Conservation (phyloP, 2,329 filamentous ascomycete species). For the Graphilbum ipis-grandicollis region DNA sequence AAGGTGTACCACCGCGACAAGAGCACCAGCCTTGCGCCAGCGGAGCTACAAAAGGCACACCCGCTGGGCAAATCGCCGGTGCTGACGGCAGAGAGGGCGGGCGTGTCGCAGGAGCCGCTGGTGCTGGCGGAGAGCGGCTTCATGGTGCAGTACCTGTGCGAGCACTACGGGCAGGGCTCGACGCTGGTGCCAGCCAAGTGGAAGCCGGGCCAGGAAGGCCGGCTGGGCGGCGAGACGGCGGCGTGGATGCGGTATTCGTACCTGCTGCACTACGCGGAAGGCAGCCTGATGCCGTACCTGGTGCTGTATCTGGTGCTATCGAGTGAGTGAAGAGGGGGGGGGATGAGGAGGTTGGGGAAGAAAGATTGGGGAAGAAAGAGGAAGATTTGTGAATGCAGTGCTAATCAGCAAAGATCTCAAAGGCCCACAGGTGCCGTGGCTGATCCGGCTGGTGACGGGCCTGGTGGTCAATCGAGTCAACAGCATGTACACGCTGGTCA, state of each 20-base stretch:
- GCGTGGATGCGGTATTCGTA: slow-evolving; percentile 44
- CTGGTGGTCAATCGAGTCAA: slow-evolving; percentile 26
- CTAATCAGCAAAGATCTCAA: no score
- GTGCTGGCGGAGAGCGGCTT: slow-evolving; percentile 68
- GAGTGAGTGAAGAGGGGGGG: slow-evolving; percentile 19
- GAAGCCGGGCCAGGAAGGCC: slow-evolving; percentile 38
- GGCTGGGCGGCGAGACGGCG: slow-evolving; percentile 42
- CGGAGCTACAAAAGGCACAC: slow-evolving; percentile 61
- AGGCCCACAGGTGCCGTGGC: slow-evolving; percentile 29
- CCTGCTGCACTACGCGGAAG: slow-evolving; percentile 72
- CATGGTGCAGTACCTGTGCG: slow-evolving; percentile 68
- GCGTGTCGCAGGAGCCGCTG: slow-evolving; percentile 20
- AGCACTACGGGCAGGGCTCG: slow-evolving; percentile 33
- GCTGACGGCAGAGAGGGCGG: slow-evolving; percentile 40
- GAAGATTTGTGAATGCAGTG: no score
- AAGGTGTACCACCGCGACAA: slow-evolving; percentile 56
- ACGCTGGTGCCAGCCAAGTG: slow-evolving; percentile 34
- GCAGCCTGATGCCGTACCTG: slow-evolving; percentile 59
- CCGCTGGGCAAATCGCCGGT: slow-evolving; percentile 78
- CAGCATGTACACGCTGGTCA: slow-evolving; percentile 25
- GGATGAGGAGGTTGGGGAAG: no score
- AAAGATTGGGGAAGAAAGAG: no score
- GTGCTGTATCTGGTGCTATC: slow-evolving; percentile 44
- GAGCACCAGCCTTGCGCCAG: slow-evolving; percentile 45
- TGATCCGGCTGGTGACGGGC: slow-evolving; percentile 32